Conservation (phyloP, 176 grass and related monocot genomes). For the Oryza coarctata region DNA sequence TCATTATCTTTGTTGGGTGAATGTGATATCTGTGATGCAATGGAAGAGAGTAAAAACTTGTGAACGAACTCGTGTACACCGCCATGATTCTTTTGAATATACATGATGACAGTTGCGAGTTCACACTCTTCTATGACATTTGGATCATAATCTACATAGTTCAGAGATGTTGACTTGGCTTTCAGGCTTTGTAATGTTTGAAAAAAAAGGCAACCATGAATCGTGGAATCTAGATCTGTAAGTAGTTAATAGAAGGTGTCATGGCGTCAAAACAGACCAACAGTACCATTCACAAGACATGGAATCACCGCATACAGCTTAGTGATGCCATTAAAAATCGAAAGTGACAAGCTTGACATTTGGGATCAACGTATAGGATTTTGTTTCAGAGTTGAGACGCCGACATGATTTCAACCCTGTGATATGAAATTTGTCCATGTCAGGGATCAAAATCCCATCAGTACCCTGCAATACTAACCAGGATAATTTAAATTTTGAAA, state of each 20-base stretch:
- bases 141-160: not conserved
- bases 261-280: not conserved
- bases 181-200: not conserved
- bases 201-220: not conserved
- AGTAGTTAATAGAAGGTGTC: not conserved
- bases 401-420: not conserved
- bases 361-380: not conserved
- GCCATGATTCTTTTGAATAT: not conserved
- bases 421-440: not conserved
- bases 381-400: not conserved
- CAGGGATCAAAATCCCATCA: too few relatives aligned
- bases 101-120: not conserved
- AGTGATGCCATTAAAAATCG: not conserved
- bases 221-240: not conserved
- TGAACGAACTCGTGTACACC: not conserved
- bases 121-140: not conserved
- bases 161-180: constrained; percentile 11
- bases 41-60: constrained; percentile 9
- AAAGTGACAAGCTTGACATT: constrained; percentile 4
- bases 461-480: too few relatives aligned
- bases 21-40: not conserved
- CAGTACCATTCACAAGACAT: not conserved
- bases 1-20: constrained; percentile 36
- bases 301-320: not conserved
- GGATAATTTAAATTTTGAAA: too few relatives aligned